Evolutionary conservation across 23 red algal species (phyloP), one percentile per base, ranked within the genome.

Genomic region (Gracilaria gracilis): DNA sequence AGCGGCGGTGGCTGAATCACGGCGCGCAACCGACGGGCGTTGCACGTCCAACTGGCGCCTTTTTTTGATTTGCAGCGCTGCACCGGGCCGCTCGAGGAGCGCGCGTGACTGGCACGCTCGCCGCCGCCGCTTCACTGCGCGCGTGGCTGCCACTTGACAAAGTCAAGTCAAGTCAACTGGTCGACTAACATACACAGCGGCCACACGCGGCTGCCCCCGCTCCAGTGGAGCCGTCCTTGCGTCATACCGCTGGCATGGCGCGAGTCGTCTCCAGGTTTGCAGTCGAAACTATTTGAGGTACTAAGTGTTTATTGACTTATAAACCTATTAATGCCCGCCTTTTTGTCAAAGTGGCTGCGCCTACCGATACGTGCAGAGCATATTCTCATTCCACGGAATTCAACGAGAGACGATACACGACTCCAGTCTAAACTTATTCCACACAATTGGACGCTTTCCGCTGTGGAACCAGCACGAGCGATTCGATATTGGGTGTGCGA

Each of bases 1-100:
- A n/a, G 61, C 32, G 16, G 16, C 64, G 64, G 27, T 77, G 46
- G 72, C 72, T 77, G 72, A 77, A 77, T 77, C 72, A 77, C 72
- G 72, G 72, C 72, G 72, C 72, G 72, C 32, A 20, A 37, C 64
- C 32, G 64, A 23, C 64, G 61, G 8, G 61, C 61, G 32, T 9
- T 69, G 64, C 27, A 32, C 64, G 64, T 32, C 1, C 31, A 23
- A 24, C 27, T 28, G 16, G 32, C 16, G 33, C 16, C 32, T 11
- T 46, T 46, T 37, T 36, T 12, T 9, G 33, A 23, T 37, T 14
- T 17, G 4, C 9, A 0, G 31, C 13, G 32, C 32, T 32, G 33
- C 32, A 37, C 64, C 31, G 9, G 48, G 48, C 48, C 19, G 7
- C 16, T 23, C 54, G 9, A 9, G 16, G 24, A 4, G 61, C 61